These are phyloP conservation scores for Eruca vesicaria DNA, from an alignment of 441 rosid species.

Conservation along the genomic window DNA sequence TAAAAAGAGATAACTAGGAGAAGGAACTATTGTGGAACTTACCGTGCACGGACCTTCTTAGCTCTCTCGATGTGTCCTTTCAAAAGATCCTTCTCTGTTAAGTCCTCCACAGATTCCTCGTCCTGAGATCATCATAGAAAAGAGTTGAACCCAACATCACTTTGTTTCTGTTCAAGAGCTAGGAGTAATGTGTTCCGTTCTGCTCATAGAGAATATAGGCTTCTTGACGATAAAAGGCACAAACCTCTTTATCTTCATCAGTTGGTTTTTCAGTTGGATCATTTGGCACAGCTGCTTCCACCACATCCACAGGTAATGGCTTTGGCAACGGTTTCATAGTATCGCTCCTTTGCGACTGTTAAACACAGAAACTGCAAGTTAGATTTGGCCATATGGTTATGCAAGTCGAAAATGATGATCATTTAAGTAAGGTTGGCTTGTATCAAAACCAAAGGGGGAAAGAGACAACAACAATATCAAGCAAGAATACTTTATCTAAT, in stretches of 20 bases:
- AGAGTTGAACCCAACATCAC: conserved; percentile 8
- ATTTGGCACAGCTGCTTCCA: conserved; percentile 38
- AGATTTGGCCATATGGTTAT: conserved; percentile 5
- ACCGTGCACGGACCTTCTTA: conserved; percentile 72
- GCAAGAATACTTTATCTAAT: conserved; percentile 4
- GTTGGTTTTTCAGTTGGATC: conserved; percentile 37
- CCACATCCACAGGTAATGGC: conserved; percentile 56
- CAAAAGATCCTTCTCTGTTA: conserved; percentile 67
- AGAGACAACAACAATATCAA: conserved; percentile 3
- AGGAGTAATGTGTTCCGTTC: background rate
- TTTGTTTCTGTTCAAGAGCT: background rate
- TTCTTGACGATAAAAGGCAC: conserved; percentile 21
- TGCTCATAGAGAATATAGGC: background rate
- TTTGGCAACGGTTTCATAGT: conserved; percentile 60
- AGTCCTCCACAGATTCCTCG: conserved; percentile 46
- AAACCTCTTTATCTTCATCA: conserved; percentile 50
- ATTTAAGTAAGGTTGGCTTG: background rate
- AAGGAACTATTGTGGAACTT: conserved; percentile 26
- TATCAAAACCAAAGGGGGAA: background rate
- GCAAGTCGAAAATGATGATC: background rate
- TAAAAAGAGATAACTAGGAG: background rate
- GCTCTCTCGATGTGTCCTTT: conserved; percentile 63
- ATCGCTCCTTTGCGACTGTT: conserved; percentile 58
- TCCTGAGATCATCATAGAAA: conserved; percentile 39
- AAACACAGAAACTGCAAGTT: conserved; percentile 25